Evolutionary conservation across 306 rosid species (phyloP), one percentile per base, ranked within the genome.

Genomic region (Cyclanthera cordifolia): DNA sequence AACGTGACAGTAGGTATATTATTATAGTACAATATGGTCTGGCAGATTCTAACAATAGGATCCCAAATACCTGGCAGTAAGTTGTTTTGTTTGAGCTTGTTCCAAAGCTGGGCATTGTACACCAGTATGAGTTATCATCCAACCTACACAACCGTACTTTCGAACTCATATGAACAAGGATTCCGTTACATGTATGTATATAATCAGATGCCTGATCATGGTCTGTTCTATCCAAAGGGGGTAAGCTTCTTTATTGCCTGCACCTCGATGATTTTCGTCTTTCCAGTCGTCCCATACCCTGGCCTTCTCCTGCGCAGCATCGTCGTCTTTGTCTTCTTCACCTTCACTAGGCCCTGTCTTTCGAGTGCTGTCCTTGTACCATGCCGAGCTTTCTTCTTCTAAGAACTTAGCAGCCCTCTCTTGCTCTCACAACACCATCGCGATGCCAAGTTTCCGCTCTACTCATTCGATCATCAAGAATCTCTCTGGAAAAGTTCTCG

Each of bases 241-340:
- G 99, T 94, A 61, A 94, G 97, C 79, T 94, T 94, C 80, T 73
- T 73, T 82, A 72, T 94, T 94, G 77, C 97, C 99, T 5, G 96
- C 91, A 74, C 99, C 96, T 1, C 97, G 78, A 23, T 97, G 99
- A 78, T 94, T 94, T 10, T 94, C 99, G 67, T 94, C 99, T 78
- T 94, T 94, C 99, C 99, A 90, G 79, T 94, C 99, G 73, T 94
- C 99, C 87, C 83, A 85, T 19, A 95, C 96, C 74, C 99, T 85
- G 13, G 96, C 97, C 79, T 73, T 90, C 0, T 94, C 97, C 76
- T 87, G 91, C 20, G 91, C 97, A 6, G 82, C 95, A 66, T 88
- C 99, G 17, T 90, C 97, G 17, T 87, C 95, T 65, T 81, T 90
- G 12, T 78, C 92, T 4, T 78, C 83, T 1, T 54, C 81, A 12